A percentile compares a stretch with the other conserved stretches of the same genome.
Conservation (phyloP, 768 basidiomycete genomes). For the Kwoniella botswanensis region DNA sequence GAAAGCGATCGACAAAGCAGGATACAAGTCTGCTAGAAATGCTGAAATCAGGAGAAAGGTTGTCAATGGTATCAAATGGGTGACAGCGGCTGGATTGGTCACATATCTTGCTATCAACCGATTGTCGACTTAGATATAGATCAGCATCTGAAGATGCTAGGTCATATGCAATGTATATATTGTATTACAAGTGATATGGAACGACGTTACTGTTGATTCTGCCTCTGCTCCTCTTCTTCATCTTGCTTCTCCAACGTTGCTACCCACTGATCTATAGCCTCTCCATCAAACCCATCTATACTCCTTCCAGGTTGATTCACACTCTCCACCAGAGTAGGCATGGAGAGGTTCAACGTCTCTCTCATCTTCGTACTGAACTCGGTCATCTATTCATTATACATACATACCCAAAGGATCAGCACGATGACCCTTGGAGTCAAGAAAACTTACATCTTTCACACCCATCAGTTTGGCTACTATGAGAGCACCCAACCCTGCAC, state of each 20-base stretch:
- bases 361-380: conserved; percentile 44
- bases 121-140: background rate
- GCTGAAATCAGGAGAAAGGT: conserved; percentile 9
- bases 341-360: conserved; percentile 30
- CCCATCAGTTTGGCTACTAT: conserved; percentile 41
- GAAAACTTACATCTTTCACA: conserved; percentile 41
- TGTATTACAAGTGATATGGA: background rate
- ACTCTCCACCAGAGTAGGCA: conserved; percentile 29
- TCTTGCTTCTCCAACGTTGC: conserved; percentile 23
- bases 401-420: background rate
- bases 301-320: conserved; percentile 22
- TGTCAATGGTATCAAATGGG: conserved; percentile 3
- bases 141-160: background rate
- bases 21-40: conserved; percentile 33
- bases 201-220: background rate
- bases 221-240: conserved; percentile 7
- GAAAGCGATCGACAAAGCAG: conserved; percentile 52
- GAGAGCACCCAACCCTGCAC: conserved; percentile 39
- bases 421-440: background rate
- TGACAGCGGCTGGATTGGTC: conserved; percentile 9
- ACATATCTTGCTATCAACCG: conserved; percentile 8
- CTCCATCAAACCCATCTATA: conserved; percentile 22
- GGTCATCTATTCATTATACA: conserved; percentile 32
- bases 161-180: background rate
- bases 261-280: conserved; percentile 29